phyloP scores from a whole-genome alignment of 768 basidiomycete species.

The Tricholoma matsutake region DNA sequence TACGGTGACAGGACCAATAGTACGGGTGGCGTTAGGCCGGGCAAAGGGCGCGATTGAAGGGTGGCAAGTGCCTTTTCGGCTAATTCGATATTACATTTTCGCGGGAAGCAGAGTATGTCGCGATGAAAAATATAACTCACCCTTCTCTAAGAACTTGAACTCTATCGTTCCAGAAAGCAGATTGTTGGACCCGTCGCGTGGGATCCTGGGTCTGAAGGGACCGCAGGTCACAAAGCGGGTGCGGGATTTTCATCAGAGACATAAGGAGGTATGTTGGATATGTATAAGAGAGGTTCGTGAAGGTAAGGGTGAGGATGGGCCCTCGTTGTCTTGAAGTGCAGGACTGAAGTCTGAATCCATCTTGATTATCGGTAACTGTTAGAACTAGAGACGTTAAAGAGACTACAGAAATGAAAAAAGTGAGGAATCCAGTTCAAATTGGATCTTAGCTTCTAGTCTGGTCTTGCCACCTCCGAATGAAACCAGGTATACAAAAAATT shows the following conservation, averaged over 20 bases:
- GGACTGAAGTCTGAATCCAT: constrained; percentile 45
- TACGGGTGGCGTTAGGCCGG: constrained; percentile 54
- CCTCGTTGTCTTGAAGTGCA: constrained; percentile 30
- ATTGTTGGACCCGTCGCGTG: constrained; percentile 51
- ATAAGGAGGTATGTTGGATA: constrained; percentile 72
- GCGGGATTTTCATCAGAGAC: constrained; percentile 79
- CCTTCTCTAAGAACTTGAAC: constrained; percentile 80
- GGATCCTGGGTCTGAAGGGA: constrained; percentile 78
- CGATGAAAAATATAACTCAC: constrained; percentile 37
- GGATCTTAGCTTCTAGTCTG: constrained; percentile 11
- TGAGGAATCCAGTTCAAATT: constrained; percentile 7
- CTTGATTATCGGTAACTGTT: constrained; percentile 29
- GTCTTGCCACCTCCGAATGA: constrained; percentile 24
- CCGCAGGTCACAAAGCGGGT: constrained; percentile 66
- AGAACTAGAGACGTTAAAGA: constrained; percentile 13
- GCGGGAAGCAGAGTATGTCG: background rate
- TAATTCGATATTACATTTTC: constrained; percentile 24
- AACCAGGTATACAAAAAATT: constrained; percentile 11
- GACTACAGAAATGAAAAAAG: constrained; percentile 10
- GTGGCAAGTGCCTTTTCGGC: constrained; percentile 90
- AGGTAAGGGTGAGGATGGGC: constrained; percentile 75
- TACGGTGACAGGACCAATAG: constrained; percentile 76
- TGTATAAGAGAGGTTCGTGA: constrained; percentile 78
- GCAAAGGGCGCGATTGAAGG: constrained; percentile 72
- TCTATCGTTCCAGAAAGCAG: constrained; percentile 74